phyloP scores from a whole-genome alignment of 768 basidiomycete genomes.

The Paxillus ammoniavirescens region DNA sequence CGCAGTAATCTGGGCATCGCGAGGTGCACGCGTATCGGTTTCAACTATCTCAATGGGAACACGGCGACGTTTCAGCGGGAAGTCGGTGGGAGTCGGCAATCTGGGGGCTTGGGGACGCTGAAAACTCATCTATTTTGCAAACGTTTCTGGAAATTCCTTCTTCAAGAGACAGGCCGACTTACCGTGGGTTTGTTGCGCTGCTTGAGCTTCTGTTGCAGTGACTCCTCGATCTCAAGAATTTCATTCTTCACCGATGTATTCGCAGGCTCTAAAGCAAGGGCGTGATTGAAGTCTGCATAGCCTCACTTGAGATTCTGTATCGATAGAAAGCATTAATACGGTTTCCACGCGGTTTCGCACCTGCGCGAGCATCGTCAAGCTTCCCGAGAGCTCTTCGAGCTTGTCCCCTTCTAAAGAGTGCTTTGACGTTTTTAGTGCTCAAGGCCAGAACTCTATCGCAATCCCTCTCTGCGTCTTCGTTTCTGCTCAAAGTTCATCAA shows the following conservation, averaged over 20 bases:
- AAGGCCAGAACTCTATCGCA: conserved; percentile 64
- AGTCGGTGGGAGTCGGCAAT: not conserved
- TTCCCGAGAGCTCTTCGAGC: conserved; percentile 59
- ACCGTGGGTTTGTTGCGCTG: conserved; percentile 33
- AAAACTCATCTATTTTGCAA: conserved; percentile 4
- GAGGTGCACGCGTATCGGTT: conserved; percentile 10
- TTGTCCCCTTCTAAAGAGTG: conserved; percentile 74
- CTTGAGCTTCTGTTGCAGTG: conserved; percentile 33
- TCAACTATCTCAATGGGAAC: conserved; percentile 67
- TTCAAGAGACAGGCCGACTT: not conserved
- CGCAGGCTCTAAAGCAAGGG: conserved; percentile 58
- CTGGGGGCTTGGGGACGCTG: conserved; percentile 7
- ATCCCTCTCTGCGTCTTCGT: conserved; percentile 80
- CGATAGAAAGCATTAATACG: not conserved
- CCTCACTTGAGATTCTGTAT: conserved; percentile 1
- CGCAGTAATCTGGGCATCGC: not conserved
- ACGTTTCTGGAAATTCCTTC: not conserved
- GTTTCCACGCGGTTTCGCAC: conserved; percentile 28
- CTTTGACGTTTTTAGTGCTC: conserved; percentile 68
- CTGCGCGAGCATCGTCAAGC: conserved; percentile 57
- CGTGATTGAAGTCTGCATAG: conserved; percentile 56
- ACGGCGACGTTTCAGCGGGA: conserved; percentile 46
- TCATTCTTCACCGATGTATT: conserved; percentile 67
- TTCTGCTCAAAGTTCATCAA: conserved; percentile 38
- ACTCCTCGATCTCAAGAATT: conserved; percentile 46